These are phyloP conservation scores for Chenopodium suecicum DNA, from an alignment of 148 eudicot species.

Conservation along the genomic window DNA sequence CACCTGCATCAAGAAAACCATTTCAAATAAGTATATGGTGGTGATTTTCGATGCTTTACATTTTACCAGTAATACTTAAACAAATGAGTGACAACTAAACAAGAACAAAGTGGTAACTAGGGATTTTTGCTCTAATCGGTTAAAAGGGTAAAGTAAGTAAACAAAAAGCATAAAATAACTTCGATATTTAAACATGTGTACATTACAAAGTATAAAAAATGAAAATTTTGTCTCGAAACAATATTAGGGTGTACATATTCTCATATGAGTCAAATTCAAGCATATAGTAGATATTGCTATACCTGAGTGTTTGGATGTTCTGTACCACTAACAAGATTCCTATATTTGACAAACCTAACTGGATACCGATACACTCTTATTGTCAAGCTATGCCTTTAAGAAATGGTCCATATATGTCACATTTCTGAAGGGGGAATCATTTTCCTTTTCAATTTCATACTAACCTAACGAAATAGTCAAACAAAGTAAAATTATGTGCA, in stretches of 20 bases:
- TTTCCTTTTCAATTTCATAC: background rate
- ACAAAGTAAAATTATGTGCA: background rate
- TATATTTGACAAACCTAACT: slow-evolving; percentile 12
- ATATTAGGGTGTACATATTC: slow-evolving; percentile 3
- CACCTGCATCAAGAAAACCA: slow-evolving; percentile 42
- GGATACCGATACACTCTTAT: slow-evolving; percentile 1
- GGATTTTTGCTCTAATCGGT: background rate
- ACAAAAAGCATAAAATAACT: background rate
- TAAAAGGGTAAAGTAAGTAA: background rate
- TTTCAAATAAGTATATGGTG: background rate
- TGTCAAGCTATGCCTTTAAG: background rate
- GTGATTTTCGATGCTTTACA: background rate
- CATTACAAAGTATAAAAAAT: background rate
- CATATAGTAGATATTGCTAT: background rate
- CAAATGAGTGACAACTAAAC: background rate
- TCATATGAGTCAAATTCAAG: slow-evolving; percentile 1
- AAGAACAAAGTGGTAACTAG: background rate
- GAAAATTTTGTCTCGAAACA: background rate
- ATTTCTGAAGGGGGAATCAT: background rate
- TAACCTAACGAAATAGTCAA: background rate
- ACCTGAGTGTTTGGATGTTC: slow-evolving; percentile 9
- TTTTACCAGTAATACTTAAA: background rate
- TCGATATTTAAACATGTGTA: background rate
- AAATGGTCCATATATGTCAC: background rate
- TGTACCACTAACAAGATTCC: slow-evolving; percentile 15